These are phyloP conservation scores for Calonectria pseudoturangicola DNA, from an alignment of 2,329 filamentous ascomycete species.

Conservation along the genomic window DNA sequence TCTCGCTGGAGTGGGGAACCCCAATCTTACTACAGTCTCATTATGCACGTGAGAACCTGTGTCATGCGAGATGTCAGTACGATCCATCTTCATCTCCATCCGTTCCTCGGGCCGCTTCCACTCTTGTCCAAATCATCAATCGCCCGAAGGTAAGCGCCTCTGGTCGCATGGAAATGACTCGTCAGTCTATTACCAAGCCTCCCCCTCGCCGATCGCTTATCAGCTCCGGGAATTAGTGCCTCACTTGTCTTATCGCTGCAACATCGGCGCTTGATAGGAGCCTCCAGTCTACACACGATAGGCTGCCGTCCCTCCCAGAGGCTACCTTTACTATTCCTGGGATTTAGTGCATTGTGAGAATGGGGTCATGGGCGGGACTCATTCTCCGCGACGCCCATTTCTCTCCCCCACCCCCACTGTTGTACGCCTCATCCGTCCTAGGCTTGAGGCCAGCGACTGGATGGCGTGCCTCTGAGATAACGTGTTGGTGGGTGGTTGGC, in stretches of 20 bases:
- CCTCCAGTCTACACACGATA: background rate
- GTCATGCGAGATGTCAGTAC: background rate
- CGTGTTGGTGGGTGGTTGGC: slow-evolving; percentile 8
- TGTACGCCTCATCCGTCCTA: slow-evolving; percentile 4
- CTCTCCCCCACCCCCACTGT: slow-evolving; percentile 36
- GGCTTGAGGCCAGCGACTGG: background rate
- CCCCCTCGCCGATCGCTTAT: slow-evolving; percentile 2
- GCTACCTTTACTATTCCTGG: slow-evolving; percentile 24
- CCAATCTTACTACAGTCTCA: background rate
- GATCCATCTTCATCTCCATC: background rate
- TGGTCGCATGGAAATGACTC: slow-evolving; percentile 21
- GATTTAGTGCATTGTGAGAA: slow-evolving; percentile 9
- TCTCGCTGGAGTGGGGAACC: slow-evolving; percentile 10
- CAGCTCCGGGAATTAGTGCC: background rate
- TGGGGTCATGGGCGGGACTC: slow-evolving; percentile 20
- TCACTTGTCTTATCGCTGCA: slow-evolving; percentile 28
- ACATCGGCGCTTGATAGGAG: slow-evolving; percentile 14
- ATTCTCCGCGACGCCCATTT: slow-evolving; percentile 15
- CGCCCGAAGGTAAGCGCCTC: slow-evolving; percentile 24
- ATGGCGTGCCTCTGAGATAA: slow-evolving; percentile 15
- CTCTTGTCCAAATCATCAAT: background rate
- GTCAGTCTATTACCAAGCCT: slow-evolving; percentile 2
- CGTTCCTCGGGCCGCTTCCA: background rate
- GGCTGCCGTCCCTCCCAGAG: slow-evolving; percentile 11
- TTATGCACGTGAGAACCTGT: slow-evolving; percentile 2